Evolutionary conservation across 2,329 filamentous ascomycete species (phyloP), one percentile per base, ranked within the genome.

Genomic region (Phialocephala sp.): DNA sequence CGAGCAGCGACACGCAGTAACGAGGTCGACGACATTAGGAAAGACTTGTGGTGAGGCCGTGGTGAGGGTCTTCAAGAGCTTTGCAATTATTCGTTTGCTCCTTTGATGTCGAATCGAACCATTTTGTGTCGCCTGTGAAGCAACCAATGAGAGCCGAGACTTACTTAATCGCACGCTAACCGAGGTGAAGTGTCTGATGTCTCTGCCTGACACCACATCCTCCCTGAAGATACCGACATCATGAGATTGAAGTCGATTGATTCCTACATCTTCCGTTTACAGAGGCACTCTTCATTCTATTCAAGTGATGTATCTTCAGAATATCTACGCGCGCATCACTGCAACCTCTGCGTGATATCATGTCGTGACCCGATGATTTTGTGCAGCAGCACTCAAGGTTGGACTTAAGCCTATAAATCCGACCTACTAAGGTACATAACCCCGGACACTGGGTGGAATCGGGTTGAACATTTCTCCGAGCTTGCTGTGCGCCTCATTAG

Each of bases 1-100:
- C 91, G 90, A 79, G 86, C 85, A 80, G 89, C 89, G 77, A 89
- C 80, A 78, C 91, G 90, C 81, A 93, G 83, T 77, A 93, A 80
- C 69, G 87, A 83, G 72, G 86, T 81, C 75, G 90, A 89, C 78
- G 87, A 86, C 87, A 90, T 91, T 80, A 78, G 75, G 77, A 75
- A 74, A 74, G 70, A 66, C 39, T 57, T 60, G 66, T 65, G 69
- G 71, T 61, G 62, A 64, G 55, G 66, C 67, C 56, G 66, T 37
- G 62, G 59, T 63, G 55, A 47, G 63, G 45, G 45, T 47, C 59
- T 65, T 66, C 39, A 27, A 59, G 57, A 63, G 59, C 50, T 59
- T 59, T 50, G 32, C 24, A 18, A 41, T 63, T 41, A 39, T 43
- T 59, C 45, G 62, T 60, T 65, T 61, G 56, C 60, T 59, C 62